Base-by-base conservation (phyloP, 352 stramenopile species). In the Pythium pyrilobum region DNA sequence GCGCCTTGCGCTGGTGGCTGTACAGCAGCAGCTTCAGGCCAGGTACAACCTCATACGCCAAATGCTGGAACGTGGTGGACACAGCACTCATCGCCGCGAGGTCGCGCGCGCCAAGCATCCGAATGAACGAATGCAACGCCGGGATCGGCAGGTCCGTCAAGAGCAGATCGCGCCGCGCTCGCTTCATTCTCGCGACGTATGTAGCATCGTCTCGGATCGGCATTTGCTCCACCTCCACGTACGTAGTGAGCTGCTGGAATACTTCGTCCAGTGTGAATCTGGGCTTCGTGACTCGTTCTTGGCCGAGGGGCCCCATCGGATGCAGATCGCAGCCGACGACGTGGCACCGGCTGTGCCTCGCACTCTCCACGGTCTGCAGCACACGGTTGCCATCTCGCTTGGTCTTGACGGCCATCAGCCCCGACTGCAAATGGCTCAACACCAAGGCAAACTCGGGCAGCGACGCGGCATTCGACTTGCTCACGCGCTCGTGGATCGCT, bases 41-140 rank as follows among this genome's bases (percentile, higher is more conserved):
- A 18, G 81, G 84, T 10, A 89, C 84, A 34, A 89, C 81, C 61
- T 92, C 84, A 57, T 94, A 94, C 34, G 84, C 63, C 48, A 94
- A 60, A 49, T 92, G 72, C 65, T 90, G 81, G 24, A 92, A 90
- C 51, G 86, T 55, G 6, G 77, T 83, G 60, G 78, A 91, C 3
- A 88, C 77, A 3, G 59, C 59, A 32, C 78, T 85, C 11, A 89
- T 48, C 8, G 67, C 64, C 5, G 81, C 77, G 23, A 94, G 52
- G 11, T 87, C 74, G 6, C 72, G 66, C 27, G 84, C 68, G 28
- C 79, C 70, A 39, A 91, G 67, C 31, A 89, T 67, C 33, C 70
- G 73, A 24, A 94, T 60, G 12, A 92, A 60, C 11, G 40, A 59
- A 38, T 87, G 80, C 45, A 94, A 57, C 13, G 71, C 65, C 7